Conservation (phyloP, 345 rosid genomes). For the Citrus hindsii region DNA sequence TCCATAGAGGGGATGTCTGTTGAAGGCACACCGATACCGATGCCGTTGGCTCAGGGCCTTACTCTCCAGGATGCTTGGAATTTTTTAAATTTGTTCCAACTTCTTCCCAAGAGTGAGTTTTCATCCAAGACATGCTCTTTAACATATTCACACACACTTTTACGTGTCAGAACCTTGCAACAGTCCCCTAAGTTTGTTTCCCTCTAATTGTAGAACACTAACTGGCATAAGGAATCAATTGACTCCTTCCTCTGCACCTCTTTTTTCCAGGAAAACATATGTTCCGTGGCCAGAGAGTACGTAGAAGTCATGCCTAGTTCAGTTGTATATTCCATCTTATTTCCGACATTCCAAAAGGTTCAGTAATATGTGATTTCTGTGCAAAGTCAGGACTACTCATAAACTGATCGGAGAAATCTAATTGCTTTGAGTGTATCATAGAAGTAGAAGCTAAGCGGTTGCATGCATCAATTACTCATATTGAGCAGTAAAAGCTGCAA, state of each 20-base stretch:
- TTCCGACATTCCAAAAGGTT: neutral
- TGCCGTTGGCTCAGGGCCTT: slow-evolving; percentile 19
- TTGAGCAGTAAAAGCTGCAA: slow-evolving; percentile 13
- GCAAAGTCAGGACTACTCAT: slow-evolving; percentile 10
- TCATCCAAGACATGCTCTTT: neutral
- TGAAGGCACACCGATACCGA: slow-evolving; percentile 1
- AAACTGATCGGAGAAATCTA: slow-evolving; percentile 11
- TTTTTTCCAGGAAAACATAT: slow-evolving; percentile 24
- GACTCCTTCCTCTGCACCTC: neutral
- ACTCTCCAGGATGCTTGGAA: slow-evolving; percentile 12
- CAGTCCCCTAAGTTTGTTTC: neutral
- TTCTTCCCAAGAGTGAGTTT: slow-evolving; percentile 35
- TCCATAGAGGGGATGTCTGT: slow-evolving; percentile 13
- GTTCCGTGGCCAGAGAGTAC: slow-evolving; percentile 19
- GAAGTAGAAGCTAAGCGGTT: neutral
- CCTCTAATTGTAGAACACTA: neutral
- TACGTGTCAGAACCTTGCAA: neutral
- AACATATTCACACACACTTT: neutral
- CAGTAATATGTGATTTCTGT: slow-evolving; percentile 14
- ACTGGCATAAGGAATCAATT: neutral
- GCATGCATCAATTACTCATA: neutral
- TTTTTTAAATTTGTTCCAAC: slow-evolving; percentile 6
- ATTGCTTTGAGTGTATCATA: slow-evolving; percentile 9
- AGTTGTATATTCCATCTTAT: slow-evolving; percentile 24
- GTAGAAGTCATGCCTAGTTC: slow-evolving; percentile 25